These are phyloP conservation scores for Skeletonema marinoi DNA, from an alignment of 108 stramenopile species.

Conservation along the genomic window DNA sequence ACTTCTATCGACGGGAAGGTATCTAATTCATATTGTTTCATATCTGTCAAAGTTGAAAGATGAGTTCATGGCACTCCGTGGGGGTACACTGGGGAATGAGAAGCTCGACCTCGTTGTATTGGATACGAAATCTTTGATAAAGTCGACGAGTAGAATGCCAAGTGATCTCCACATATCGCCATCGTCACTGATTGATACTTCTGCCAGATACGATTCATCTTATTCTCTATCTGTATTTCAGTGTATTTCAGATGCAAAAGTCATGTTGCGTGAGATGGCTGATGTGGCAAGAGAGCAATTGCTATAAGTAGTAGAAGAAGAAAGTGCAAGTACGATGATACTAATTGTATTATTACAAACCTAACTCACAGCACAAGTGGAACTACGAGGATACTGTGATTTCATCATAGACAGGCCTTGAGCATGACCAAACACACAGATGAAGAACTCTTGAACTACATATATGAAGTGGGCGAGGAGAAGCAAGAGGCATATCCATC, in stretches of 20 bases:
- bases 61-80: too few species aligned
- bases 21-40: constrained; percentile 39
- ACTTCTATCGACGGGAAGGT: constrained; percentile 56
- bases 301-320: background rate
- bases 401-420: too few species aligned
- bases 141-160: constrained; percentile 8
- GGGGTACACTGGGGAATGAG: background rate
- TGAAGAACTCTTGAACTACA: too few species aligned
- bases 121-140: constrained; percentile 11
- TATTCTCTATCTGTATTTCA: constrained; percentile 17
- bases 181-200: constrained; percentile 1
- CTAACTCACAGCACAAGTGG: too few species aligned
- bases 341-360: too few species aligned
- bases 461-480: too few species aligned
- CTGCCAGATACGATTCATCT: constrained; percentile 3
- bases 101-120: background rate
- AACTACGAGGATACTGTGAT: too few species aligned
- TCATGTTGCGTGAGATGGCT: constrained; percentile 20
- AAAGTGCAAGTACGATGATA: too few species aligned
- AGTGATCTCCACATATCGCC: constrained; percentile 29
- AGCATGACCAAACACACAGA: too few species aligned
- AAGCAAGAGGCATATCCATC: too few species aligned
- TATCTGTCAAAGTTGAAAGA: constrained; percentile 8
- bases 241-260: constrained; percentile 19
- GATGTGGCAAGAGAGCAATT: constrained; percentile 11